phyloP scores from a whole-genome alignment of 257 asterid species.

The Ehretia macrophylla region DNA sequence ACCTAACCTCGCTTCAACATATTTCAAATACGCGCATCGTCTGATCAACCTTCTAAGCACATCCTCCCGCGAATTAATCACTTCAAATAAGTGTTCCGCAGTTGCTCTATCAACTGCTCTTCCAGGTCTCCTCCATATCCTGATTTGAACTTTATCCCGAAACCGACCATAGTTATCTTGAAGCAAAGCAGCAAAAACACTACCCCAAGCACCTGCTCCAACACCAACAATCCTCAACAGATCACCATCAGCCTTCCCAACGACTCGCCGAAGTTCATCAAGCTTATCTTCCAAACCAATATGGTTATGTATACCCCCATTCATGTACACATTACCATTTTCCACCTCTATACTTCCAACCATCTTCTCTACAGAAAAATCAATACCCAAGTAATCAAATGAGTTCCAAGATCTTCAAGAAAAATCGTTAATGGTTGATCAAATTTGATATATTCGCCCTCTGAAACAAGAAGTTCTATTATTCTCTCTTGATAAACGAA shows the following conservation, averaged over 20 bases:
- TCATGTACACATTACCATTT: constrained; percentile 26
- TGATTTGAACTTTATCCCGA: constrained; percentile 63
- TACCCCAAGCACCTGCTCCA: constrained; percentile 98
- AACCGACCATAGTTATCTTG: constrained; percentile 77
- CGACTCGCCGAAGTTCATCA: constrained; percentile 49
- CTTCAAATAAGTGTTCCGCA: constrained; percentile 76
- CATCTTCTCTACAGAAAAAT: constrained; percentile 39
- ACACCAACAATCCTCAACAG: constrained; percentile 68
- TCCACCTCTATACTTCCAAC: constrained; percentile 62
- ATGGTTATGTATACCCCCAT: constrained; percentile 39
- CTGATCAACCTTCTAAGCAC: constrained; percentile 77
- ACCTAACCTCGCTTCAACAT: constrained; percentile 86
- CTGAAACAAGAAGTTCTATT: background rate
- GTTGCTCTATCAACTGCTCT: constrained; percentile 61
- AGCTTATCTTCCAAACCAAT: constrained; percentile 61
- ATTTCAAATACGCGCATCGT: constrained; percentile 80
- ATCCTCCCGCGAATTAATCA: constrained; percentile 83
- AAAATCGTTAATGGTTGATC: background rate
- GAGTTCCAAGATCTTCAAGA: constrained; percentile 7
- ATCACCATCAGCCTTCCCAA: constrained; percentile 66
- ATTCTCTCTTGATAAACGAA: background rate
- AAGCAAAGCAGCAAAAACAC: constrained; percentile 76
- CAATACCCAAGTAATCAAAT: constrained; percentile 15
- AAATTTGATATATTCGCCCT: background rate
- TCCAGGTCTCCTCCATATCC: constrained; percentile 84